Conservation (phyloP, 495 filamentous ascomycete species). For the Neurospora intermedia region DNA sequence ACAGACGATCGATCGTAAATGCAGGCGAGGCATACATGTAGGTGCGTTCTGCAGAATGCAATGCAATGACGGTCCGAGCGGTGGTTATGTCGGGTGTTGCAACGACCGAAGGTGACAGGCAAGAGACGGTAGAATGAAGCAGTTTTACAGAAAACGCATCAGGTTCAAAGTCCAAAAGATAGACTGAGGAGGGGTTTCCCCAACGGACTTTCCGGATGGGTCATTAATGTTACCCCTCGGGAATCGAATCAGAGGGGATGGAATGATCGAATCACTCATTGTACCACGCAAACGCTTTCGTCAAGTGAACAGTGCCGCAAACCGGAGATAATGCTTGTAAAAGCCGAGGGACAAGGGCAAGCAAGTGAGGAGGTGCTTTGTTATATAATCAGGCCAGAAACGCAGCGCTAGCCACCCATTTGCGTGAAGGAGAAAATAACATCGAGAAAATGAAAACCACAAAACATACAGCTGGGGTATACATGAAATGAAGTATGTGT, state of each 20-base stretch:
- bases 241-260: neutral
- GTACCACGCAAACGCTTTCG: neutral
- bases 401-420: neutral
- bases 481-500: neutral
- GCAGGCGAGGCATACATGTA: neutral
- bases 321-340: neutral
- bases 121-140: neutral
- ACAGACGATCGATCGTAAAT: neutral
- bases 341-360: neutral
- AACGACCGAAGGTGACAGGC: neutral
- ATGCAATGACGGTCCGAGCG: neutral
- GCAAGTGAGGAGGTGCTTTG: neutral
- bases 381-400: neutral
- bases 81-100: neutral
- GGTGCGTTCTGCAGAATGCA: neutral
- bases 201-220: neutral
- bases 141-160: neutral
- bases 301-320: neutral
- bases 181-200: neutral
- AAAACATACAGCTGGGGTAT: slow-evolving; percentile 3
- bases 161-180: neutral
- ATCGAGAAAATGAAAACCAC: neutral
- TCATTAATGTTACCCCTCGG: neutral
- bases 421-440: neutral
- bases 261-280: neutral